phyloP scores from a whole-genome alignment of 2,329 filamentous ascomycete species.

The Cladosporium sp. region DNA sequence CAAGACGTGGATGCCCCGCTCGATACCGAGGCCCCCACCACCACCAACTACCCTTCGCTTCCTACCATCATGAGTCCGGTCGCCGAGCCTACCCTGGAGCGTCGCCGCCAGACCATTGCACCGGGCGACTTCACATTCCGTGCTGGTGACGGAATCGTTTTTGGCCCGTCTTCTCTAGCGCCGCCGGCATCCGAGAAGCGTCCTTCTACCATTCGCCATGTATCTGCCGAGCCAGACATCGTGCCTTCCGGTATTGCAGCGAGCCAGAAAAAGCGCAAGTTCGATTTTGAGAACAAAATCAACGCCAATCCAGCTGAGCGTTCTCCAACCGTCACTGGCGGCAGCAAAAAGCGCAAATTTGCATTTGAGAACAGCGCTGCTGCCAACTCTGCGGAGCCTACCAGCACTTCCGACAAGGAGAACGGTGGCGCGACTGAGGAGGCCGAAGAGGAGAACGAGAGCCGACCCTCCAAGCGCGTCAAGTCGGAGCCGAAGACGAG shows the following conservation, averaged over 20 bases:
- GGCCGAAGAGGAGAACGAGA: conserved; percentile 25
- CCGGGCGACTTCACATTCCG: conserved; percentile 47
- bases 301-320: conserved; percentile 24
- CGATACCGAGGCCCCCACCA: conserved; percentile 14
- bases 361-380: conserved; percentile 31
- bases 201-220: conserved; percentile 39
- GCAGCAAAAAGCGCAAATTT: conserved; percentile 44
- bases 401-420: conserved; percentile 38
- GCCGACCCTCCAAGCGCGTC: conserved; percentile 27
- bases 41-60: conserved; percentile 18
- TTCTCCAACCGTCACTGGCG: conserved; percentile 10
- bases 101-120: conserved; percentile 31
- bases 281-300: conserved; percentile 33
- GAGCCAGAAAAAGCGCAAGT: conserved; percentile 43
- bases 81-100: conserved; percentile 31
- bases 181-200: conserved; percentile 29
- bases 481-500: conserved; percentile 17
- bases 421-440: conserved; percentile 34
- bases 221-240: conserved; percentile 33
- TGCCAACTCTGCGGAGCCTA: conserved; percentile 18
- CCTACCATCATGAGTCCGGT: conserved; percentile 16
- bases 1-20: background rate
- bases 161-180: conserved; percentile 34
- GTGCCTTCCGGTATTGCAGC: conserved; percentile 35
- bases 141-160: conserved; percentile 41